A percentile compares a stretch with the other conserved stretches of the same genome.
Evolutionary conservation across 2,329 filamentous ascomycete genomes (phyloP).

Genomic region (Calonectria fujianensis): DNA sequence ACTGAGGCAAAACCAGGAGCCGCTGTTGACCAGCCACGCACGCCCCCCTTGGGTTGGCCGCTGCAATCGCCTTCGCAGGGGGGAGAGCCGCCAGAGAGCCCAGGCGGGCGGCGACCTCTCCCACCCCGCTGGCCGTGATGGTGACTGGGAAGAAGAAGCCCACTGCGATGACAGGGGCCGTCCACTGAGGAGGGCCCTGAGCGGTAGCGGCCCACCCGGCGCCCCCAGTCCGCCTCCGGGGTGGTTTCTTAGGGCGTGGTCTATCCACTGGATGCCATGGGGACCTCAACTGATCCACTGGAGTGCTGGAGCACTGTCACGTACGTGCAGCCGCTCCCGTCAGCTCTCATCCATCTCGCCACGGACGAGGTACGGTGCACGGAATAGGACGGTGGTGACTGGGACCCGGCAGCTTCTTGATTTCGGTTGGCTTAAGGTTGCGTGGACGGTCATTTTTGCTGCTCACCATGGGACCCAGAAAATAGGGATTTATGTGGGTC

Average conservation of each 20-base stretch:
- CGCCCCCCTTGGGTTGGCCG: constrained; percentile 19
- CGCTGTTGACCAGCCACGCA: constrained; percentile 11
- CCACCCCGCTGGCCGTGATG: constrained; percentile 27
- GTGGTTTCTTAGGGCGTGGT: neutral
- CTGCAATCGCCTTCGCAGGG: constrained; percentile 24
- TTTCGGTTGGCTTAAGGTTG: constrained; percentile 41
- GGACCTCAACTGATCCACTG: constrained; percentile 14
- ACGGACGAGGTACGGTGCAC: neutral
- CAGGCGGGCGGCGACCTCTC: constrained; percentile 26
- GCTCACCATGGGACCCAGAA: constrained; percentile 24
- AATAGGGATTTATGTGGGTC: constrained; percentile 36
- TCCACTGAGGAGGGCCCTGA: constrained; percentile 27
- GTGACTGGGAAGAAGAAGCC: constrained; percentile 12
- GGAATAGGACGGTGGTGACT: constrained; percentile 20
- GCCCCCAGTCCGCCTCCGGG: constrained; percentile 21
- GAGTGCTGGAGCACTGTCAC: constrained; percentile 4
- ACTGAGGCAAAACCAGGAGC: constrained; percentile 22
- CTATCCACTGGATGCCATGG: constrained; percentile 24
- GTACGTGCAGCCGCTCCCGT: constrained; percentile 12
- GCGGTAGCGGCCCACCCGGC: constrained; percentile 5
- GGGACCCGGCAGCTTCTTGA: constrained; percentile 31
- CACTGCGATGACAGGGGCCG: constrained; percentile 16
- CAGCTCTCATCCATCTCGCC: constrained; percentile 14
- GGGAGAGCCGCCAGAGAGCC: constrained; percentile 11
- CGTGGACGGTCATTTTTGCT: constrained; percentile 29